Percentiles rank a stretch among this genome's conserved stretches.
These are phyloP conservation scores for Phoma sp. DNA, from an alignment of 2,329 filamentous ascomycete genomes.

Conservation along the genomic window DNA sequence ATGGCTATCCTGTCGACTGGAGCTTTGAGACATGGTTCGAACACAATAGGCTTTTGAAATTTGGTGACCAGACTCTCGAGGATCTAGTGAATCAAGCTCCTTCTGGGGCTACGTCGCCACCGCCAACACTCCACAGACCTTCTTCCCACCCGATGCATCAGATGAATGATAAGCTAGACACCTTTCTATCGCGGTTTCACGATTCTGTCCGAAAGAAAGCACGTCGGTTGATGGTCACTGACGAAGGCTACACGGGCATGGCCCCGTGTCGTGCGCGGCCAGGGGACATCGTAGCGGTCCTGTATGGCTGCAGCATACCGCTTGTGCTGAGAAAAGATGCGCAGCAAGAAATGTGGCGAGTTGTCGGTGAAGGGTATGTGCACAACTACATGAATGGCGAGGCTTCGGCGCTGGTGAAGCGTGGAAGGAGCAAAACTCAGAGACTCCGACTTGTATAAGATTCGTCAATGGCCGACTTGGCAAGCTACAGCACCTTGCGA, in stretches of 20 bases:
- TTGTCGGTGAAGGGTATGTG: conserved; percentile 39
- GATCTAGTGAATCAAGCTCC: conserved; percentile 19
- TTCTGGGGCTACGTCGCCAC: background rate
- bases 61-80: conserved; percentile 26
- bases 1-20: conserved; percentile 27
- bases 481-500: too few relatives aligned
- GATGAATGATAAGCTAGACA: conserved; percentile 26
- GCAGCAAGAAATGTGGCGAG: conserved; percentile 26
- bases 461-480: too few relatives aligned
- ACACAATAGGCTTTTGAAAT: conserved; percentile 24
- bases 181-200: conserved; percentile 37
- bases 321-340: conserved; percentile 33
- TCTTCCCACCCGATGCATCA: conserved; percentile 24
- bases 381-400: conserved; percentile 41
- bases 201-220: conserved; percentile 40
- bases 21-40: conserved; percentile 39
- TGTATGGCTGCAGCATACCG: conserved; percentile 47
- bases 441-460: conserved; percentile 24
- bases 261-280: conserved; percentile 34
- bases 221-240: conserved; percentile 36
- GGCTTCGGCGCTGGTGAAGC: conserved; percentile 18
- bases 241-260: conserved; percentile 33
- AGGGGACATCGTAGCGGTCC: conserved; percentile 40
- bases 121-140: conserved; percentile 20
- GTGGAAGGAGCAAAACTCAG: conserved; percentile 12